Conservation (phyloP, 441 rosid species). For the Eutrema salsugineum region DNA sequence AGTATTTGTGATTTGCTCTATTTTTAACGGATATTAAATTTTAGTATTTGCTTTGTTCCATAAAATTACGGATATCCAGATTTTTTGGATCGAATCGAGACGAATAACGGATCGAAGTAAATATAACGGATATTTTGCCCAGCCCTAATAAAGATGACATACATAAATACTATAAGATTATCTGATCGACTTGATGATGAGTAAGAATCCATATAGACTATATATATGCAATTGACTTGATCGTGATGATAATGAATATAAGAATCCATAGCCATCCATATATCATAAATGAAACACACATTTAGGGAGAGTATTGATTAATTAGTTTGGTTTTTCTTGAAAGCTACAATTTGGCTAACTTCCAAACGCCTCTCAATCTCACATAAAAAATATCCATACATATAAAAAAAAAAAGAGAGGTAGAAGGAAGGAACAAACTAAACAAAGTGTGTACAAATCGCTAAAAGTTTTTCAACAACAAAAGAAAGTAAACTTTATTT, state of each 20-base stretch:
- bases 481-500: background rate
- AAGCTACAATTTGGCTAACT: slow-evolving; percentile 29
- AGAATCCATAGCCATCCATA: slow-evolving; percentile 1
- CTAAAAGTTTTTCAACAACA: background rate
- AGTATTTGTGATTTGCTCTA: too few relatives aligned
- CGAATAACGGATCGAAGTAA: too few relatives aligned
- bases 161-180: background rate
- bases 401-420: background rate
- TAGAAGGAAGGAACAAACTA: background rate
- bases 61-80: too few relatives aligned
- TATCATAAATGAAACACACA: background rate
- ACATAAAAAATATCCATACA: background rate
- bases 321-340: slow-evolving; percentile 27
- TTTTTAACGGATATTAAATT: too few relatives aligned
- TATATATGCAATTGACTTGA: background rate
- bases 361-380: background rate
- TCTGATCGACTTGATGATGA: slow-evolving; percentile 2
- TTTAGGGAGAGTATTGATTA: background rate
- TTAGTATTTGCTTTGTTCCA: too few relatives aligned
- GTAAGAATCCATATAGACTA: background rate
- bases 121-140: too few relatives aligned
- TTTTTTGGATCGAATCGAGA: too few relatives aligned
- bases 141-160: too few relatives aligned
- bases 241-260: background rate
- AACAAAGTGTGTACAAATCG: background rate